phyloP scores from a whole-genome alignment of 129 eudicot genomes.

The Cynara cardunculus region DNA sequence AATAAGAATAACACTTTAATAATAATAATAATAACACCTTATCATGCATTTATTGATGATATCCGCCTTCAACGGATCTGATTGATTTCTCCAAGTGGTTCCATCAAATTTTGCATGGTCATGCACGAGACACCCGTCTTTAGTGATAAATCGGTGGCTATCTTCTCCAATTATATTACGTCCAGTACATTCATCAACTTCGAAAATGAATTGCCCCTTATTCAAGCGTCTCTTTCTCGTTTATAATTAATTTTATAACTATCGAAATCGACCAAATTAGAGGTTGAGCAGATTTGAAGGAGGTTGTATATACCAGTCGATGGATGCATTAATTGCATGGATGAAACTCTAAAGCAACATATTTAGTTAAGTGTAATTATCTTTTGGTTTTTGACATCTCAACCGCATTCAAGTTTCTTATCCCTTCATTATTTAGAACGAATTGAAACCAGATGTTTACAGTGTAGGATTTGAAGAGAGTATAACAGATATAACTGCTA shows the following conservation, averaged over 20 bases:
- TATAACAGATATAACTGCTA: too few species aligned
- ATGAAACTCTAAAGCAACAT: background rate
- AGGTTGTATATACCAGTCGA: background rate
- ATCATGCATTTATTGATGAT: slow-evolving; percentile 4
- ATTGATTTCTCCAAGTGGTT: background rate
- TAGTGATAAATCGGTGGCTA: background rate
- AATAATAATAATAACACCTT: too few species aligned
- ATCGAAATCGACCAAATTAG: background rate
- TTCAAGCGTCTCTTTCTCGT: background rate
- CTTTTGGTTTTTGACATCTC: background rate
- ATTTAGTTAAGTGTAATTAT: background rate
- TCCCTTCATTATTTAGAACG: background rate
- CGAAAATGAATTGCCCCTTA: background rate
- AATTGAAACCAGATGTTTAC: too few species aligned
- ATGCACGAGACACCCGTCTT: background rate
- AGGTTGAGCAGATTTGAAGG: background rate
- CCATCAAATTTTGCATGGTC: background rate
- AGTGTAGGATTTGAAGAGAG: too few species aligned
- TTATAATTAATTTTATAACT: background rate
- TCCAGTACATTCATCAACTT: too few species aligned
- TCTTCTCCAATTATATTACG: slow-evolving; percentile 3
- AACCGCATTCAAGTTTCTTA: background rate
- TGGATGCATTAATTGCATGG: background rate
- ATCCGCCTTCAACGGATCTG: background rate
- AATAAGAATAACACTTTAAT: too few species aligned